Evolutionary conservation across 805 yeast genomes (phyloP).

Genomic region (Grigorovia jiainica): DNA sequence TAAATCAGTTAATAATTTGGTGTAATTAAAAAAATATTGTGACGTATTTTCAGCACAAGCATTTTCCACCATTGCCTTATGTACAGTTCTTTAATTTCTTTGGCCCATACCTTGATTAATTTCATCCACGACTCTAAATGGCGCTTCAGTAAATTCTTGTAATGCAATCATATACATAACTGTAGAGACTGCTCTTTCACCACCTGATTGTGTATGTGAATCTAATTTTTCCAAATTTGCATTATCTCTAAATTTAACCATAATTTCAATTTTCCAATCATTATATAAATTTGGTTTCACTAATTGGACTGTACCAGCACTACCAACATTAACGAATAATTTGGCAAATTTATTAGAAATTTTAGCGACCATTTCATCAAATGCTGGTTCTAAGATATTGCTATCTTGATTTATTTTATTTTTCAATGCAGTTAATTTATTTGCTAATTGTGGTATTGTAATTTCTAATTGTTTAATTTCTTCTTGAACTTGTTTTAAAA

Average conservation of each 20-base stretch:
- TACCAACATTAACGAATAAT: constrained; percentile 66
- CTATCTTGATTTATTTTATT: constrained; percentile 32
- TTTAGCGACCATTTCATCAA: constrained; percentile 40
- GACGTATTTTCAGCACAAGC: constrained; percentile 59
- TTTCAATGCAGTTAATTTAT: constrained; percentile 22
- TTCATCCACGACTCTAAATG: constrained; percentile 93
- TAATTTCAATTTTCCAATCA: constrained; percentile 77
- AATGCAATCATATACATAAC: constrained; percentile 82
- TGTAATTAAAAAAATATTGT: constrained; percentile 85
- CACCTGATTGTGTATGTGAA: constrained; percentile 92
- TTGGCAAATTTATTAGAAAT: constrained; percentile 59
- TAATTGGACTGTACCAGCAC: constrained; percentile 72
- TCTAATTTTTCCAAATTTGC: constrained; percentile 64
- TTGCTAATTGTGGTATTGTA: constrained; percentile 16
- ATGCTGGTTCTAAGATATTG: constrained; percentile 50
- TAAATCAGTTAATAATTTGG: constrained; percentile 79
- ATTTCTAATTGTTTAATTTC: constrained; percentile 16
- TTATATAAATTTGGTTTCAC: constrained; percentile 39
- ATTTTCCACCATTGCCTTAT: constrained; percentile 71
- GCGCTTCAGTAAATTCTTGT: constrained; percentile 81
- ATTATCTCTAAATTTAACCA: constrained; percentile 76
- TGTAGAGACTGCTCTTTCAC: constrained; percentile 93
- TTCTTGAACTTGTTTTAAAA: constrained; percentile 23
- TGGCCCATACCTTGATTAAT: constrained; percentile 99
- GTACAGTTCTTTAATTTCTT: constrained; percentile 78